Base-by-base conservation (phyloP, 2,329 filamentous ascomycete genomes). In the Diaporthe eres region DNA sequence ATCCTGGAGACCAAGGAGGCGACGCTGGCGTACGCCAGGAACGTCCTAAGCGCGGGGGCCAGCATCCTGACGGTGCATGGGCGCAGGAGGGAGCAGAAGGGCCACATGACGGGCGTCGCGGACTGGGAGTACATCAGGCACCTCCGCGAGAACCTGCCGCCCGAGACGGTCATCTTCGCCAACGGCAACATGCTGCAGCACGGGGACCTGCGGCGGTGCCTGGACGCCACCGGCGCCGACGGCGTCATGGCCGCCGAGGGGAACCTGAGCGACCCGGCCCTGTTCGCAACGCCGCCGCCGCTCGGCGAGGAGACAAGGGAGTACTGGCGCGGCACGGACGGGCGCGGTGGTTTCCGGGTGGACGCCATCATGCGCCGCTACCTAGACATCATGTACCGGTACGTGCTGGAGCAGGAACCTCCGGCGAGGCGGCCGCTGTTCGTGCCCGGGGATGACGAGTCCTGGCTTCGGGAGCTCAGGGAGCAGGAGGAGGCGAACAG, bases 211-310 rank as follows among this genome's bases (percentile, higher is more conserved):
- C 90, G 93, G 70, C 86, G 86, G 28, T 98, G 96, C 81, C 86
- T 99, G 28, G 90, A 92, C 68, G 94, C 89, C 6, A 99, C 97
- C 0, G 95, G 96, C 1, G 96, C 93, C 2, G 97, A 99, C 83
- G 97, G 90, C 25, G 92, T 99, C 71, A 98, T 99, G 97, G 96
- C 94, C 79, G 97, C 97, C 7, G 97, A 99, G 85, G 97, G 95
- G 0, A 98, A 98, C 82, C 89, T 99, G 0, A 96, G 95, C 81
- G 95, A 99, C 82, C 97, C 97, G 0, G 92, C 92, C 2, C 93
- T 99, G 58, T 99, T 99, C 81, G 92, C 93, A 19, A 85, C 87
- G 44, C 88, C 92, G 22, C 95, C 71, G 7, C 15, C 34, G 25
- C 80, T 86, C 0, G 94, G 92, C 0, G 84, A 92, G 63, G 92